Evolutionary conservation across 2,329 filamentous ascomycete species (phyloP).

Genomic region (Pseudogymnoascus sp.): DNA sequence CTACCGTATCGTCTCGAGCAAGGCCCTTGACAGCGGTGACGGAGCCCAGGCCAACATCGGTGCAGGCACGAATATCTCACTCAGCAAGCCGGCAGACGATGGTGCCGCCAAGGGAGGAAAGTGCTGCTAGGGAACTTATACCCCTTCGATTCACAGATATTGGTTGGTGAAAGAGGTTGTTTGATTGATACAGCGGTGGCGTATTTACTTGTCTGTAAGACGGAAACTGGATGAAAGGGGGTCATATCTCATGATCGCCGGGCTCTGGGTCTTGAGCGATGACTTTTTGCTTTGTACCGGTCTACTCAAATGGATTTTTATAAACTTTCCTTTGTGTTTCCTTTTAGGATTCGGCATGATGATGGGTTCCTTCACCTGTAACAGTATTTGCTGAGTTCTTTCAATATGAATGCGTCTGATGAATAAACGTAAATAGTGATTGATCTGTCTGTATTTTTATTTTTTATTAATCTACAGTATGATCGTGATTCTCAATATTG

Average conservation of each 20-base stretch:
- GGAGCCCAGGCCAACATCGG: slow-evolving; percentile 71
- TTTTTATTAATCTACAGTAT: neutral
- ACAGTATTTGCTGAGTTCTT: slow-evolving; percentile 11
- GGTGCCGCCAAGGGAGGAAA: slow-evolving; percentile 68
- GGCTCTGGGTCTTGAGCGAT: neutral
- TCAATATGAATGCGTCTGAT: neutral
- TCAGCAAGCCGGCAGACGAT: slow-evolving; percentile 77
- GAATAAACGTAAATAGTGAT: neutral
- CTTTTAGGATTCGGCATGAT: slow-evolving; percentile 15
- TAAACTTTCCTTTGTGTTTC: slow-evolving; percentile 6
- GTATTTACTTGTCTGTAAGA: slow-evolving; percentile 14
- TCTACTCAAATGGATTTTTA: slow-evolving; percentile 10
- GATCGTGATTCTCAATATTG: neutral
- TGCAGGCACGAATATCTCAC: slow-evolving; percentile 74
- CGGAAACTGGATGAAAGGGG: slow-evolving; percentile 7
- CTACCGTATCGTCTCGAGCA: slow-evolving; percentile 97
- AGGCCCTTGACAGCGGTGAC: slow-evolving; percentile 88
- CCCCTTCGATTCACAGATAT: slow-evolving; percentile 19
- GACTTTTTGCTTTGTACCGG: slow-evolving; percentile 9
- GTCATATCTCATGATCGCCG: slow-evolving; percentile 10
- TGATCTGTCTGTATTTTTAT: neutral
- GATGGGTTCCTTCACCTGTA: slow-evolving; percentile 14
- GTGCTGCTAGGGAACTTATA: slow-evolving; percentile 58
- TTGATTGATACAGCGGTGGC: slow-evolving; percentile 24
- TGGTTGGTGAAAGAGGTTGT: slow-evolving; percentile 14